phyloP scores from a whole-genome alignment of 805 yeast genomes.

The Barnettozyma sucrosica region DNA sequence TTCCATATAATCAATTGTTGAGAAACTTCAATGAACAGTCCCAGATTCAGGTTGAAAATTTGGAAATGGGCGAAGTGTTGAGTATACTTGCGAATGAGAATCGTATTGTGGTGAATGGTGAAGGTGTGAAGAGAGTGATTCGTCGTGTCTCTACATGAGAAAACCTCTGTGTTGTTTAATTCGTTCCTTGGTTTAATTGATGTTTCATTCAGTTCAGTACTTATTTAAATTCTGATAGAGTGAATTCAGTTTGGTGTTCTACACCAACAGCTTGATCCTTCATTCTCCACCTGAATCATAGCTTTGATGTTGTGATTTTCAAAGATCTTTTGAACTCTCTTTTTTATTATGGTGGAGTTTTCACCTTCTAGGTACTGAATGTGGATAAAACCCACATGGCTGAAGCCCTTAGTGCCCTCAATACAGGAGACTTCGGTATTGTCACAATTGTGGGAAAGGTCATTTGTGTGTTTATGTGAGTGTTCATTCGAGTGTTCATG shows the following conservation, averaged over 20 bases:
- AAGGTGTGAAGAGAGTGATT: constrained; percentile 61
- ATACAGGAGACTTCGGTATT: constrained; percentile 5
- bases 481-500: constrained; percentile 28
- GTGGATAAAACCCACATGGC: constrained; percentile 74
- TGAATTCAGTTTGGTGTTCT: constrained; percentile 23
- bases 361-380: constrained; percentile 67
- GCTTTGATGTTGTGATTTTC: constrained; percentile 42
- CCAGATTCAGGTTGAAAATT: constrained; percentile 58
- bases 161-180: neutral
- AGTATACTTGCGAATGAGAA: constrained; percentile 68
- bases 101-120: constrained; percentile 62
- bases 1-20: constrained; percentile 54
- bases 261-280: constrained; percentile 67
- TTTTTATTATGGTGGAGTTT: constrained; percentile 52
- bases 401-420: constrained; percentile 18
- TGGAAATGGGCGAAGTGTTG: constrained; percentile 63
- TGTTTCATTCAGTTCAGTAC: neutral
- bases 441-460: constrained; percentile 5
- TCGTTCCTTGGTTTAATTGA: neutral
- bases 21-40: constrained; percentile 61
- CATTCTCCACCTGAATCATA: constrained; percentile 64
- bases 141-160: constrained; percentile 9
- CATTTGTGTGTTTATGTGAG: constrained; percentile 14
- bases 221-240: neutral
- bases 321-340: constrained; percentile 53